phyloP scores from a whole-genome alignment of 2,329 filamentous ascomycete species.

The Clonostachys sp. region DNA sequence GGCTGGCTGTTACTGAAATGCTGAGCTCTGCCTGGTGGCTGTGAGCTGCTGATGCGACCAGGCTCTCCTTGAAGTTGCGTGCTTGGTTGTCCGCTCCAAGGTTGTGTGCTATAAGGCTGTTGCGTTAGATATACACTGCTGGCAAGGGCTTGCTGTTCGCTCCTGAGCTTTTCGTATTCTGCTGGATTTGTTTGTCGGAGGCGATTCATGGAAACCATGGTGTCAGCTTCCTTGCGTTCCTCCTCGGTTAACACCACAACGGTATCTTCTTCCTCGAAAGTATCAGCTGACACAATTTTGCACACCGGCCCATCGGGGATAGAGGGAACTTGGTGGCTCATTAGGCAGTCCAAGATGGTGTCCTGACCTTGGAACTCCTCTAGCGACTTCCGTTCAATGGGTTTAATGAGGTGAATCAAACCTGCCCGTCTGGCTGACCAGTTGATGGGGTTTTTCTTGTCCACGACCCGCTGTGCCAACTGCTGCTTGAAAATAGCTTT shows the following conservation, averaged over 20 bases:
- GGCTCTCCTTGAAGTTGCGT: too few relatives aligned
- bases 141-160: background rate
- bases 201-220: constrained; percentile 19
- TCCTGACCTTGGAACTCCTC: constrained; percentile 57
- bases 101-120: too few relatives aligned
- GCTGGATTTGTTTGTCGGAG: constrained; percentile 24
- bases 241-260: constrained; percentile 49
- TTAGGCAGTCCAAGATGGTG: constrained; percentile 46
- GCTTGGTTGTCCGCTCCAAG: too few relatives aligned
- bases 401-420: constrained; percentile 55
- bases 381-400: constrained; percentile 46
- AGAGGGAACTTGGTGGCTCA: constrained; percentile 20
- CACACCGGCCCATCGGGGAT: too few relatives aligned
- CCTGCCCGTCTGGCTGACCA: constrained; percentile 52
- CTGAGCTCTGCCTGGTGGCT: too few relatives aligned
- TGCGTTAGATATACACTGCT: too few relatives aligned
- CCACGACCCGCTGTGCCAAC: constrained; percentile 73
- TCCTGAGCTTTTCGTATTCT: constrained; percentile 15
- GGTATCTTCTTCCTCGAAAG: constrained; percentile 66
- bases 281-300: constrained; percentile 61
- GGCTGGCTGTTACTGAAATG: too few relatives aligned
- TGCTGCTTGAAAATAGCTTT: constrained; percentile 78
- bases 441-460: constrained; percentile 73
- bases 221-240: constrained; percentile 51
- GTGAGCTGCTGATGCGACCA: too few relatives aligned